These are phyloP conservation scores for Salix caprea DNA, from an alignment of 345 rosid genomes.

Conservation along the genomic window DNA sequence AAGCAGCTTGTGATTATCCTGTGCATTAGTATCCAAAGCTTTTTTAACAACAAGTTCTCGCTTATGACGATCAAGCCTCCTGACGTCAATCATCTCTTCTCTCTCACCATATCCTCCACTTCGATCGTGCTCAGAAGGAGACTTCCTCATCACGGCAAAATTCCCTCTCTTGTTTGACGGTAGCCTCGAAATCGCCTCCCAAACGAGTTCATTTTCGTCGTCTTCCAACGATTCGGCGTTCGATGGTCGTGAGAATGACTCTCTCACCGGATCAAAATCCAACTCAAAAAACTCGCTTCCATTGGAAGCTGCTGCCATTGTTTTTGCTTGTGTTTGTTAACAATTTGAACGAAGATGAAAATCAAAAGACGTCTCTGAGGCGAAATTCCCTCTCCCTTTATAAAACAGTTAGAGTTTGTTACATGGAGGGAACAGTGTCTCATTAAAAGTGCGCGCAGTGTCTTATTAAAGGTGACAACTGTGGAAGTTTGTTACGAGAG, in stretches of 20 bases:
- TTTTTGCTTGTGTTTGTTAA: neutral
- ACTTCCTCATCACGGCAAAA: slow-evolving; percentile 38
- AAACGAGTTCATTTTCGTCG: slow-evolving; percentile 67
- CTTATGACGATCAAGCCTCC: slow-evolving; percentile 45
- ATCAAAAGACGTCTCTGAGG: neutral
- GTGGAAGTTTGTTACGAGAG: neutral
- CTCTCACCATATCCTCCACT: neutral
- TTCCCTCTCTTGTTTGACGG: slow-evolving; percentile 60
- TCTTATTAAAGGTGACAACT: neutral
- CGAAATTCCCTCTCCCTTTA: neutral
- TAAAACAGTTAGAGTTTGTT: neutral
- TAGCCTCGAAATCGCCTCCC: slow-evolving; percentile 69
- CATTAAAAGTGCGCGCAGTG: neutral
- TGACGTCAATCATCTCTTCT: slow-evolving; percentile 63
- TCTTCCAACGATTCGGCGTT: slow-evolving; percentile 60
- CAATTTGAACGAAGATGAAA: neutral
- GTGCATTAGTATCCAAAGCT: slow-evolving; percentile 80
- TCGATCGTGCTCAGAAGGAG: slow-evolving; percentile 30
- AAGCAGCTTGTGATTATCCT: slow-evolving; percentile 66
- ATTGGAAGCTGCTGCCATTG: slow-evolving; percentile 49
- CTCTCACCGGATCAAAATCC: slow-evolving; percentile 42
- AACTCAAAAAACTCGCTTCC: slow-evolving; percentile 80
- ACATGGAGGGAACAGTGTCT: neutral
- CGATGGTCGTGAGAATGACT: slow-evolving; percentile 58
- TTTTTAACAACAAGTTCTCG: slow-evolving; percentile 72